phyloP scores from a whole-genome alignment of 2,329 filamentous ascomycete genomes.

The Elsinoe australis region DNA sequence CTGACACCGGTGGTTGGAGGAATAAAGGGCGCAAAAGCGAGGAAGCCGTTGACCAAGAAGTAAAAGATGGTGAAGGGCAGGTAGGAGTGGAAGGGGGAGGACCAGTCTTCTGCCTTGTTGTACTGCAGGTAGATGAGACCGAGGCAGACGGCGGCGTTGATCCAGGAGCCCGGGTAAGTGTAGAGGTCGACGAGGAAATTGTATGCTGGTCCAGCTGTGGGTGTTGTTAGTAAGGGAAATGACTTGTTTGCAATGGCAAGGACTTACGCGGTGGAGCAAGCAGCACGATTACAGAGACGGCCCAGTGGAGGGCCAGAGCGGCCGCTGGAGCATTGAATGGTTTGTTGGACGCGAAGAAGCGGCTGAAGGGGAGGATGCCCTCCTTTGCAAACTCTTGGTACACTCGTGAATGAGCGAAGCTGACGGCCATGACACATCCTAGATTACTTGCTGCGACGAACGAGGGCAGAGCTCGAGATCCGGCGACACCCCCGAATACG shows the following conservation, averaged over 20 bases:
- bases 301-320: slow-evolving; percentile 54
- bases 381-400: slow-evolving; percentile 60
- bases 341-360: slow-evolving; percentile 56
- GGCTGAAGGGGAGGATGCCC: slow-evolving; percentile 56
- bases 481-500: slow-evolving; percentile 45
- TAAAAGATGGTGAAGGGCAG: slow-evolving; percentile 47
- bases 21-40: slow-evolving; percentile 46
- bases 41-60: slow-evolving; percentile 46
- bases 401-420: slow-evolving; percentile 60
- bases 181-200: slow-evolving; percentile 50
- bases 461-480: slow-evolving; percentile 51
- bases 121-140: slow-evolving; percentile 10
- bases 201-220: slow-evolving; percentile 53
- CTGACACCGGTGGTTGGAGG: slow-evolving; percentile 36
- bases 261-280: slow-evolving; percentile 51
- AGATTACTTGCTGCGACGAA: slow-evolving; percentile 62
- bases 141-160: neutral
- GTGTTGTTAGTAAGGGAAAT: neutral
- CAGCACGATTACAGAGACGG: slow-evolving; percentile 58
- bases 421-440: slow-evolving; percentile 59
- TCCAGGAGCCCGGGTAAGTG: slow-evolving; percentile 10
- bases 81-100: slow-evolving; percentile 43
- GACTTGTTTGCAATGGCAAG: too few relatives aligned
- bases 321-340: slow-evolving; percentile 57
- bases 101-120: slow-evolving; percentile 32